Evolutionary conservation across 352 stramenopile species (phyloP).

Genomic region (Phytopythium vexans): DNA sequence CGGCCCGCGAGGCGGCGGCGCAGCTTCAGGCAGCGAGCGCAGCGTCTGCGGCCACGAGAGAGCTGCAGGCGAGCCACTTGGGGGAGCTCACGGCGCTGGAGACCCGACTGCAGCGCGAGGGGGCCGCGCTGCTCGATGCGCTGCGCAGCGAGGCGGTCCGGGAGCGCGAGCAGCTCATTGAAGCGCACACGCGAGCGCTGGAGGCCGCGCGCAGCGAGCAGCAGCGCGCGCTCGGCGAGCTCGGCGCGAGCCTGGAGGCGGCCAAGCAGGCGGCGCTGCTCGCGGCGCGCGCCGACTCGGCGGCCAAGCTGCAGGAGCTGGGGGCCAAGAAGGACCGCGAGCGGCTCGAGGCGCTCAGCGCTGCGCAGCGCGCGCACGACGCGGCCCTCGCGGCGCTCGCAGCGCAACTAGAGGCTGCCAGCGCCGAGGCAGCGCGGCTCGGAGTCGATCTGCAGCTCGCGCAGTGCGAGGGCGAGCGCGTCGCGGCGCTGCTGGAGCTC

Average conservation of each 20-base stretch:
- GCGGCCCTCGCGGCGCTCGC: conserved; percentile 23
- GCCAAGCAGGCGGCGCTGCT: conserved; percentile 30
- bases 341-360: conserved; percentile 18
- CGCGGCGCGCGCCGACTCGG: conserved; percentile 25
- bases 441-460: conserved; percentile 25
- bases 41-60: not conserved
- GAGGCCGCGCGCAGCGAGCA: conserved; percentile 18
- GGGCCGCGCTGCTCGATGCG: conserved; percentile 1
- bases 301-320: conserved; percentile 25
- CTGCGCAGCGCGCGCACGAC: conserved; percentile 22
- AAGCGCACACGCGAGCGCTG: conserved; percentile 13
- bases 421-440: conserved; percentile 23
- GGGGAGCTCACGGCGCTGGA: conserved; percentile 12
- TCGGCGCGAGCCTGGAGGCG: conserved; percentile 16
- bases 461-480: conserved; percentile 22
- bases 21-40: not conserved
- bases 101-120: conserved; percentile 4
- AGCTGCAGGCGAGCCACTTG: conserved; percentile 8
- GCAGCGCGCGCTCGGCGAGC: conserved; percentile 15
- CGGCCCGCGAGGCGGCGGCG: conserved; percentile 2
- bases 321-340: conserved; percentile 39
- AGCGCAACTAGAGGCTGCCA: conserved; percentile 15
- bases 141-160: not conserved
- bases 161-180: conserved; percentile 3
- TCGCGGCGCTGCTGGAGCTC: conserved; percentile 24